These are phyloP conservation scores for Arthrobotrys sphaeroides DNA, from an alignment of 2,329 filamentous ascomycete species.

Conservation along the genomic window DNA sequence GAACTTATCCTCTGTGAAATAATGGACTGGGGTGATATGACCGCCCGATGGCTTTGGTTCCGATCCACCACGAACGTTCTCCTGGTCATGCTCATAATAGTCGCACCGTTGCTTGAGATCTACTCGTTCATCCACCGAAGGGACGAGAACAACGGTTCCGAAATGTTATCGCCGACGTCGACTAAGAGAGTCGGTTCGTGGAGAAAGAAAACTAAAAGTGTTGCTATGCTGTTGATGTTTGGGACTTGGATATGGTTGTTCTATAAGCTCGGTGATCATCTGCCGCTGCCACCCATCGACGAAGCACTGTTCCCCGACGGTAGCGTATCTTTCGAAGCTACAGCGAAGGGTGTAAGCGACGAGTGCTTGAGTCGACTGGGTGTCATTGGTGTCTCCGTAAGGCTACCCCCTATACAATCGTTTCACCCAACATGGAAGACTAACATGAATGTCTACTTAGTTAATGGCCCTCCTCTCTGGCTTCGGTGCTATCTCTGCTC, in stretches of 20 bases:
- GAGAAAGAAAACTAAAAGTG: slow-evolving; percentile 74
- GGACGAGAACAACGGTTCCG: slow-evolving; percentile 7
- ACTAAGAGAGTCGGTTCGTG: slow-evolving; percentile 67
- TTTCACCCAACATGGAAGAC: not conserved
- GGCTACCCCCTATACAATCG: not conserved
- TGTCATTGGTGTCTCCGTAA: slow-evolving; percentile 71
- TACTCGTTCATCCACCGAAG: slow-evolving; percentile 70
- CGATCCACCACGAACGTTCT: slow-evolving; percentile 75
- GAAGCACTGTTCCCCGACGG: slow-evolving; percentile 56
- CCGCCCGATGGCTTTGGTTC: slow-evolving; percentile 74
- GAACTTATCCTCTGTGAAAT: slow-evolving; percentile 87
- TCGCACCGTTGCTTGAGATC: slow-evolving; percentile 82
- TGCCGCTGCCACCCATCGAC: slow-evolving; percentile 67
- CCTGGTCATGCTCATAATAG: slow-evolving; percentile 75
- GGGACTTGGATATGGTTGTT: slow-evolving; percentile 76
- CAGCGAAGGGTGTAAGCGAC: slow-evolving; percentile 63
- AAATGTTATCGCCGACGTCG: slow-evolving; percentile 28
- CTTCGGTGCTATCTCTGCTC: slow-evolving; percentile 85
- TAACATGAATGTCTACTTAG: slow-evolving; percentile 64
- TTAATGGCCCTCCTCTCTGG: slow-evolving; percentile 88
- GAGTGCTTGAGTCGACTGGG: slow-evolving; percentile 74
- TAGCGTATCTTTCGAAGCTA: slow-evolving; percentile 38
- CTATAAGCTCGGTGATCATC: slow-evolving; percentile 76
- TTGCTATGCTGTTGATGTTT: slow-evolving; percentile 78
- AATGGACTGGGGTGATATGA: slow-evolving; percentile 75